Evolutionary conservation across 129 eudicot genomes (phyloP).

Genomic region (Silybum marianum): DNA sequence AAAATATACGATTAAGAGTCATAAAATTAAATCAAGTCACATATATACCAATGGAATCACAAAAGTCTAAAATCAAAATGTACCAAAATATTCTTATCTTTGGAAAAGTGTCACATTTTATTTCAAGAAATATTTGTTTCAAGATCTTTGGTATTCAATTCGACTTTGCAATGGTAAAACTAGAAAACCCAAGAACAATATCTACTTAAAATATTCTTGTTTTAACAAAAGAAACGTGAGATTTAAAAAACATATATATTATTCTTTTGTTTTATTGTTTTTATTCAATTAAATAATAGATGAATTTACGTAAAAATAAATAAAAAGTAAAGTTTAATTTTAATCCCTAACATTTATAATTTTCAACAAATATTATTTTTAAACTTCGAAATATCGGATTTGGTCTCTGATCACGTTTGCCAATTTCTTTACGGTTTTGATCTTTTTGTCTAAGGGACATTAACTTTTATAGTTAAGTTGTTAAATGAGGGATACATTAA

Average conservation of each 20-base stretch:
- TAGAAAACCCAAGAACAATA: slow-evolving; percentile 19
- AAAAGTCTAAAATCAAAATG: slow-evolving; percentile 13
- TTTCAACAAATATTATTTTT: no score
- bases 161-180: slow-evolving; percentile 10
- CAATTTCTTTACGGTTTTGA: no score
- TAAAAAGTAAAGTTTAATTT: no score
- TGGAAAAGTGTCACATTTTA: slow-evolving; percentile 20
- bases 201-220: slow-evolving; percentile 23
- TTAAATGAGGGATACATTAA: no score
- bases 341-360: no score
- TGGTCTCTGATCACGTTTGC: no score
- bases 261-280: slow-evolving; percentile 14
- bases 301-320: no score
- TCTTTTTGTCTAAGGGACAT: no score
- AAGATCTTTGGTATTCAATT: slow-evolving; percentile 15
- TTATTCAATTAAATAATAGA: not conserved
- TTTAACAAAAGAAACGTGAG: slow-evolving; percentile 16
- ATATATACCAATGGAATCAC: not conserved
- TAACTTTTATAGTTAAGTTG: no score
- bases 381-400: no score
- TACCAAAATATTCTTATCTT: slow-evolving; percentile 16
- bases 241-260: not conserved
- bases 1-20: not conserved
- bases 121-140: slow-evolving; percentile 11
- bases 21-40: not conserved